Percentiles rank a stretch among this genome's conserved stretches.
phyloP scores from a whole-genome alignment of 1,284 basidiomycete genomes.

The Rhizoctonia solani region DNA sequence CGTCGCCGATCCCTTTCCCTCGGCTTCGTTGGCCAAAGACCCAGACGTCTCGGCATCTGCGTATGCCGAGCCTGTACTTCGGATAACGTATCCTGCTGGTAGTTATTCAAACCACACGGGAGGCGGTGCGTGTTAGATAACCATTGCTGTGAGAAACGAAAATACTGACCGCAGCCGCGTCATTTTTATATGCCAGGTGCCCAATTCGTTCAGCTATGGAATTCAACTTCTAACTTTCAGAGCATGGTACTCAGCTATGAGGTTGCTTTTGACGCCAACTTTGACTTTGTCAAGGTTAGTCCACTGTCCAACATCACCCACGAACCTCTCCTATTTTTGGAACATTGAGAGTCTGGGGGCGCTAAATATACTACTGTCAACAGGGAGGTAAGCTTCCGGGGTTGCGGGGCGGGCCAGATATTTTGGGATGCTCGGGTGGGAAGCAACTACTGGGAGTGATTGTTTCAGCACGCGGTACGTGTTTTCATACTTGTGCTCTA shows the following conservation, averaged over 20 bases:
- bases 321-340: neutral
- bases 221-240: constrained; percentile 19
- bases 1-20: constrained; percentile 66
- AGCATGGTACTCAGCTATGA: constrained; percentile 60
- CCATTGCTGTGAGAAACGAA: constrained; percentile 42
- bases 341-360: neutral
- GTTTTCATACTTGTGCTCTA: neutral
- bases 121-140: constrained; percentile 57
- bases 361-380: constrained; percentile 3
- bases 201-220: constrained; percentile 20
- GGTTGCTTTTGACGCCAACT: constrained; percentile 64
- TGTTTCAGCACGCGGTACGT: constrained; percentile 63
- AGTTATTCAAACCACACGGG: constrained; percentile 63
- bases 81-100: constrained; percentile 64
- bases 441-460: constrained; percentile 54
- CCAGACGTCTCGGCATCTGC: constrained; percentile 45
- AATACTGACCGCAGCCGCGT: constrained; percentile 62
- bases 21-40: constrained; percentile 36
- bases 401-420: constrained; percentile 63
- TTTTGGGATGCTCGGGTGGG: constrained; percentile 53
- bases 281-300: constrained; percentile 55
- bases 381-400: constrained; percentile 72
- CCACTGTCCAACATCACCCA: neutral
- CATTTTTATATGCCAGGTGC: constrained; percentile 41
- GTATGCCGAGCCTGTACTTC: constrained; percentile 55